Conservation (phyloP, 2,329 filamentous ascomycete genomes). For the Paecilomyces variotii region DNA sequence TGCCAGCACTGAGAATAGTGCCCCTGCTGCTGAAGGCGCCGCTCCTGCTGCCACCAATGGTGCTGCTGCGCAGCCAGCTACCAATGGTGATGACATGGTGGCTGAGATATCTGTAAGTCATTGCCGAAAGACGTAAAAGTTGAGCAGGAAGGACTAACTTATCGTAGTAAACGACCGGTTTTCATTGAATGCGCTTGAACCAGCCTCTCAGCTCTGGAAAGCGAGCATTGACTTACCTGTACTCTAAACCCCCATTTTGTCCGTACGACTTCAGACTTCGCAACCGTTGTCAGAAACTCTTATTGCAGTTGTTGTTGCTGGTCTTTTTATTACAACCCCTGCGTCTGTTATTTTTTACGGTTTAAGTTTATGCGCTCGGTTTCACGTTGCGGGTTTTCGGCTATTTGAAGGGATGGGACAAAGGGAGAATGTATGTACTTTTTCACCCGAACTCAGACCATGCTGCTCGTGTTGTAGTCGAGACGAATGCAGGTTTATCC, state of each 20-base stretch:
- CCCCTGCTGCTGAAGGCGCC: conserved; percentile 30
- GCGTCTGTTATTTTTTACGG: neutral
- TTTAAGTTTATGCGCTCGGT: neutral
- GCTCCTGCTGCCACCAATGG: conserved; percentile 35
- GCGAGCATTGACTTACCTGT: neutral
- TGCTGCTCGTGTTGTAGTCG: no score
- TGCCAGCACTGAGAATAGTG: conserved; percentile 34
- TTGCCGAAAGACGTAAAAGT: neutral
- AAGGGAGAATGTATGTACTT: neutral
- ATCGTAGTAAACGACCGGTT: neutral
- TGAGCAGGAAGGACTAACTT: neutral
- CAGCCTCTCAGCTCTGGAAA: neutral
- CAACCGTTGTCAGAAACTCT: neutral
- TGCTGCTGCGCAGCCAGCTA: conserved; percentile 40
- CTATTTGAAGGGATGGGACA: neutral
- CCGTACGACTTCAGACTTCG: neutral
- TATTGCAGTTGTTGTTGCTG: neutral
- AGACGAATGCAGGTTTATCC: neutral
- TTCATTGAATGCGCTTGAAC: neutral
- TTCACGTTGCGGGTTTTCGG: neutral
- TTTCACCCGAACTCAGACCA: neutral
- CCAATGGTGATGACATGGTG: conserved; percentile 46
- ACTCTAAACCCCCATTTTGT: neutral
- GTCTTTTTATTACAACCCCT: neutral
- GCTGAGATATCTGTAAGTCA: conserved; percentile 48